A percentile compares a stretch with the other conserved stretches of the same genome.
These are phyloP conservation scores for Termitomyces sp. DNA, from an alignment of 768 basidiomycete species.

Conservation along the genomic window DNA sequence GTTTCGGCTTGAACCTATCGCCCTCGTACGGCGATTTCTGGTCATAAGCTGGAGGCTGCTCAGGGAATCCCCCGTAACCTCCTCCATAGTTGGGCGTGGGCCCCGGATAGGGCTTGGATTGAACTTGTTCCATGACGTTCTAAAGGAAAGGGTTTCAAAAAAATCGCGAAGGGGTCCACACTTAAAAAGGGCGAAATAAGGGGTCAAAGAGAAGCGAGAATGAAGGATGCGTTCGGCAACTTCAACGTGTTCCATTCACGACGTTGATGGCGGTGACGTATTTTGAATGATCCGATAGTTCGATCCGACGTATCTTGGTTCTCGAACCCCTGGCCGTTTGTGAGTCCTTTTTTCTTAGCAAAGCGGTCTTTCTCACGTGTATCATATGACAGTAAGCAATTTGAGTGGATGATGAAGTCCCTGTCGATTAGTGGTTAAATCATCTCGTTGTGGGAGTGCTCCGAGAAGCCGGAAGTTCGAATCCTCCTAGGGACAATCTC, in stretches of 20 bases:
- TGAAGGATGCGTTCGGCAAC: background rate
- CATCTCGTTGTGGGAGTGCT: conserved; percentile 17
- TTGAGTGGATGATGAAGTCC: background rate
- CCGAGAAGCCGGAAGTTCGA: conserved; percentile 25
- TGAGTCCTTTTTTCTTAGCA: no score
- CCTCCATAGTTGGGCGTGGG: conserved; percentile 34
- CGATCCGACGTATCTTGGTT: background rate
- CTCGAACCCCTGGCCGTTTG: no score
- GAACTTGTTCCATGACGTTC: conserved; percentile 3
- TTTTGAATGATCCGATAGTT: background rate
- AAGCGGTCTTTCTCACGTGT: no score
- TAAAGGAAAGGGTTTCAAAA: background rate
- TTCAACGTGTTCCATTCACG: background rate
- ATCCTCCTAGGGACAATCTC: conserved; percentile 23
- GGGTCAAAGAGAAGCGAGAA: background rate
- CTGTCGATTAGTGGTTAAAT: conserved; percentile 19
- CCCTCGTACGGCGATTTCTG: conserved; percentile 56
- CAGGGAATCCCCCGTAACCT: conserved; percentile 19
- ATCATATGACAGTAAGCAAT: no score
- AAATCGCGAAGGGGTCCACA: background rate
- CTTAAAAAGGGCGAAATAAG: background rate
- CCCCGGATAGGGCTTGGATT: conserved; percentile 31
- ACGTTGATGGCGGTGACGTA: conserved; percentile 3
- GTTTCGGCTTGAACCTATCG: conserved; percentile 66
- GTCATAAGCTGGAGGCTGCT: conserved; percentile 18